These are phyloP conservation scores for Acacia pycnantha DNA, from an alignment of 331 rosid genomes.

Conservation along the genomic window DNA sequence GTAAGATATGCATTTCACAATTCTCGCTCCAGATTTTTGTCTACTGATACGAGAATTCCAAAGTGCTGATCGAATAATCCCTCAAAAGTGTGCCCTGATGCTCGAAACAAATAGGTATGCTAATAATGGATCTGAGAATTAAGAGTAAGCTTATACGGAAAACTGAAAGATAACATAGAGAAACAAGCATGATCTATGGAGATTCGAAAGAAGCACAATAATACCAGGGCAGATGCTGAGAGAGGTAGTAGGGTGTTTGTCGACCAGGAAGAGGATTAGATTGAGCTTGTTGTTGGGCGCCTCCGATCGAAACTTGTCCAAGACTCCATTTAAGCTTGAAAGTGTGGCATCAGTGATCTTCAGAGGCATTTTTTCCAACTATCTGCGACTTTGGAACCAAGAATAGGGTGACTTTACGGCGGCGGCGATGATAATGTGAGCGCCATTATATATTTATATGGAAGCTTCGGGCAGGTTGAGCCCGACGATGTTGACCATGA, in stretches of 20 bases:
- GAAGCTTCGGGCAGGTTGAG: neutral
- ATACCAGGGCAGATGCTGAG: conserved; percentile 90
- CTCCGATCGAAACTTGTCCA: conserved; percentile 70
- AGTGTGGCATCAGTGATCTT: conserved; percentile 58
- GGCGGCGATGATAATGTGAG: neutral
- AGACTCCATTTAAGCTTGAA: conserved; percentile 49
- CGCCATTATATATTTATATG: neutral
- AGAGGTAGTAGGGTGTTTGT: conserved; percentile 72
- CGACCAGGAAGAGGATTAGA: conserved; percentile 82
- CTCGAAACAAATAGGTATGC: neutral
- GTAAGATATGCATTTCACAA: neutral
- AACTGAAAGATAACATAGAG: neutral
- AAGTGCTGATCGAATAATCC: neutral
- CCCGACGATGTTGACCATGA: neutral
- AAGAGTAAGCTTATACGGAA: neutral
- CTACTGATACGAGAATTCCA: neutral
- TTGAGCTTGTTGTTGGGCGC: conserved; percentile 52
- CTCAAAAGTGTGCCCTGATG: neutral
- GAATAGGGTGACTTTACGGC: neutral
- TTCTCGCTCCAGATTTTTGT: neutral
- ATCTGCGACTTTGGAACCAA: neutral
- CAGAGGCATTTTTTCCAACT: conserved; percentile 50
- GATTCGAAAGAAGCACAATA: neutral
- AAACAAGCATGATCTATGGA: neutral
- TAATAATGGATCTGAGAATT: neutral